Evolutionary conservation across 805 yeast genomes (phyloP).

Genomic region (Saccharomycopsis fodiens): DNA sequence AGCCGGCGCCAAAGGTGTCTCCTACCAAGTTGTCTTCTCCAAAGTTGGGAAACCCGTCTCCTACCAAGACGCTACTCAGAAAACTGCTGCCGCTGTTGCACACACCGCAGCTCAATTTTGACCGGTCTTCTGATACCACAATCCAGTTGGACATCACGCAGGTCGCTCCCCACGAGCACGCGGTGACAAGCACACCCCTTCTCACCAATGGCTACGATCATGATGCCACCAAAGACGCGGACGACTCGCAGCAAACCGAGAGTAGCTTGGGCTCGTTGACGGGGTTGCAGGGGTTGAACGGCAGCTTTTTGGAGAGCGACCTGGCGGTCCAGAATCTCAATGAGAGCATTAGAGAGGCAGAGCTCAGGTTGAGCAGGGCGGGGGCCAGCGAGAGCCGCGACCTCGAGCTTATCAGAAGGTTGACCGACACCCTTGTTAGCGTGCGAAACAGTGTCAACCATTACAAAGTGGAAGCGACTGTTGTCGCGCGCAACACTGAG

Average conservation of each 20-base stretch:
- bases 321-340: not conserved
- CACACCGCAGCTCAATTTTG: slow-evolving; percentile 2
- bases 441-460: slow-evolving; percentile 8
- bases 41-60: not conserved
- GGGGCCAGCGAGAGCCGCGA: slow-evolving; percentile 1
- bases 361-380: not conserved
- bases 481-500: slow-evolving; percentile 12
- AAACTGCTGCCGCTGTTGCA: slow-evolving; percentile 1
- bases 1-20: not conserved
- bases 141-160: slow-evolving; percentile 17
- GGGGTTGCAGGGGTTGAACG: not conserved
- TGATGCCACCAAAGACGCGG: not conserved
- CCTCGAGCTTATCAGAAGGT: slow-evolving; percentile 4
- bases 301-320: not conserved
- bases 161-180: slow-evolving; percentile 7
- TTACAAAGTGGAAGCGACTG: slow-evolving; percentile 15
- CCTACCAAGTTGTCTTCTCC: no score
- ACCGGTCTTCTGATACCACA: slow-evolving; percentile 13
- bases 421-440: slow-evolving; percentile 9
- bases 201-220: not conserved
- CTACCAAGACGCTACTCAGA: not conserved
- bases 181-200: slow-evolving; percentile 17
- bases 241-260: not conserved
- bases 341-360: not conserved
- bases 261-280: not conserved